A percentile compares a stretch with the other conserved stretches of the same genome.
These are phyloP conservation scores for Cladochytrium replicatum DNA, from an alignment of 192 early-diverging fungal genomes.

Conservation along the genomic window DNA sequence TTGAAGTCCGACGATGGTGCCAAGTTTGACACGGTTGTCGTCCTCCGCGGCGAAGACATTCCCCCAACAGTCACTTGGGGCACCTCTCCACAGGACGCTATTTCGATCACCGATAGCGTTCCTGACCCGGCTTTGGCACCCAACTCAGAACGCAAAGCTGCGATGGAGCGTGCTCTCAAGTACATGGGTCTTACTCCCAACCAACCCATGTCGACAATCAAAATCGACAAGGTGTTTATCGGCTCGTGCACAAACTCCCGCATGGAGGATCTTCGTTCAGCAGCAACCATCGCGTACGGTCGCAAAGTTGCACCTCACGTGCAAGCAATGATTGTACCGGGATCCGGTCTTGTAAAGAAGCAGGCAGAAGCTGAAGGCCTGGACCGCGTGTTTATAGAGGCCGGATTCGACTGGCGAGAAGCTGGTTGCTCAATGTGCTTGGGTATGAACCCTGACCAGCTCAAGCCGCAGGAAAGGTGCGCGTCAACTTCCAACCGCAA, in stretches of 20 bases:
- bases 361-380: constrained; percentile 63
- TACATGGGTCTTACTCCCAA: constrained; percentile 60
- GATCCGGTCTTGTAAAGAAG: constrained; percentile 57
- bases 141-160: constrained; percentile 33
- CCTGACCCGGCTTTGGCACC: constrained; percentile 42
- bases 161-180: constrained; percentile 41
- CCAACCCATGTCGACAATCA: constrained; percentile 41
- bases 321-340: constrained; percentile 61
- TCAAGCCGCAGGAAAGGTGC: constrained; percentile 55
- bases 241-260: constrained; percentile 66
- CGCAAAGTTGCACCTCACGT: constrained; percentile 48
- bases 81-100: constrained; percentile 57
- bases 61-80: constrained; percentile 60
- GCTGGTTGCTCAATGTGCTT: constrained; percentile 47
- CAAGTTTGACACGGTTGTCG: constrained; percentile 51
- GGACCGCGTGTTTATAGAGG: constrained; percentile 54
- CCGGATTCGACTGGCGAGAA: constrained; percentile 60
- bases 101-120: constrained; percentile 48
- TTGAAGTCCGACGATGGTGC: constrained; percentile 49
- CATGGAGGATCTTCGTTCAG: constrained; percentile 60
- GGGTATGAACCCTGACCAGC: constrained; percentile 54
- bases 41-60: constrained; percentile 46
- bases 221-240: constrained; percentile 64
- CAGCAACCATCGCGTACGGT: constrained; percentile 48
- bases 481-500: constrained; percentile 63